Evolutionary conservation across 257 asterid genomes (phyloP), one percentile per base, ranked within the genome.

Genomic region (Cruciata laevipes): DNA sequence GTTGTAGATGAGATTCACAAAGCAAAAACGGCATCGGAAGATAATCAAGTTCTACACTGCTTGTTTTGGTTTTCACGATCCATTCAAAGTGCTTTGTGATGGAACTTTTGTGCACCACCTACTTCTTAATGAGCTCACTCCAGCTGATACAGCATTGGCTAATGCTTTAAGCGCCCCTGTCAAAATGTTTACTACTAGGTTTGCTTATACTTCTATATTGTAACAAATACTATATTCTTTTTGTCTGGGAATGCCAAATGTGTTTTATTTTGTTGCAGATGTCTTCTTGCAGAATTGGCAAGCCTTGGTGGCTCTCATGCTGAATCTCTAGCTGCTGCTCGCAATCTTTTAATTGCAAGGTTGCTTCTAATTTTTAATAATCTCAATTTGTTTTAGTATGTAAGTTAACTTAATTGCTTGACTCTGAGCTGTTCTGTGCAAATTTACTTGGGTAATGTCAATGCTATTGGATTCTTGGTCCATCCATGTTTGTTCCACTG

Each of bases 91-190:
- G 84, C 95, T 94, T 1, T 90, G 95, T 81, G 99, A 90, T 71
- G 97, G 99, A 68, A 94, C 95, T 49, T 93, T 93, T 74, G 91
- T 94, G 74, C 90, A 90, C 85, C 96, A 90, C 77, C 86, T 90
- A 52, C 67, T 90, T 18, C 56, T 61, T 11, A 88, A 88, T 74
- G 61, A 73, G 17, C 82, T 94, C 57, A 85, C 85, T 62, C 97
- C 97, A 1, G 97, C 95, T 69, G 99, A 93, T 80, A 88, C 95
- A 59, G 96, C 96, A 16, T 42, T 90, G 71, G 72, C 83, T 8
- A 90, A 86, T 68, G 80, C 66, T 33, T 86, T 94, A 60, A 95
- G 99, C 20, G 96, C 83, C 47, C 7, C 85, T 3, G 97, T 94
- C 73, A 89, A 90, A 78, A 71, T 94, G 33, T 94, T 90, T 78